Base-by-base conservation (phyloP, 805 yeast species). In the Yamadazyma olivae region DNA sequence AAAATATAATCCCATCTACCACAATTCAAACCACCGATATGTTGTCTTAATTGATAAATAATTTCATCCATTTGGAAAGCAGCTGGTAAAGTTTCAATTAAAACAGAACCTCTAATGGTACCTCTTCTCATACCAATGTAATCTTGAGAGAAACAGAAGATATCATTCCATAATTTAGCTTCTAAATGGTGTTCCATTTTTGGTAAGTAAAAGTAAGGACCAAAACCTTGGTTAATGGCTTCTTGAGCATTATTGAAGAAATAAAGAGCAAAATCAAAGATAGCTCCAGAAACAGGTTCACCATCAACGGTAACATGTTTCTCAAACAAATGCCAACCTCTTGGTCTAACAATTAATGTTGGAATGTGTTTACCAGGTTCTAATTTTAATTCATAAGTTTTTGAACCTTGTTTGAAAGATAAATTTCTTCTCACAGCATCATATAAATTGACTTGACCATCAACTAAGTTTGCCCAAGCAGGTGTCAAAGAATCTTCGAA, bases 1-100 rank as follows among this genome's bases (percentile, higher is more conserved):
- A 84, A 84, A 61, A 84, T 83, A 64, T 84, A 84, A 62, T 84
- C 95, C 91, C 93, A 84, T 65, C 95, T 75, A 50, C 95, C 95
- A 71, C 93, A 84, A 66, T 84, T 84, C 60, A 84, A 72, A 38
- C 93, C 95, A 7, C 83, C 74, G 36, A 84, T 81, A 59, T 84
- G 95, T 34, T 77, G 79, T 59, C 88, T 72, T 54, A 84, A 70
- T 53, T 84, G 84, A 54, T 77, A 84, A 51, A 84, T 75, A 48
- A 84, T 83, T 62, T 84, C 95, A 55, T 84, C 90, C 81, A 84
- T 79, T 62, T 84, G 93, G 74, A 81, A 84, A 12, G 90, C 88
- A 29, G 87, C 89, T 26, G 93, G 95, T 47, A 84, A 67, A 13
- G 95, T 84, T 61, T 84, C 95, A 54, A 84, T 83, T 57, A 84